Base-by-base conservation (phyloP, 2,329 filamentous ascomycete species). In the Diaporthe vaccinii region DNA sequence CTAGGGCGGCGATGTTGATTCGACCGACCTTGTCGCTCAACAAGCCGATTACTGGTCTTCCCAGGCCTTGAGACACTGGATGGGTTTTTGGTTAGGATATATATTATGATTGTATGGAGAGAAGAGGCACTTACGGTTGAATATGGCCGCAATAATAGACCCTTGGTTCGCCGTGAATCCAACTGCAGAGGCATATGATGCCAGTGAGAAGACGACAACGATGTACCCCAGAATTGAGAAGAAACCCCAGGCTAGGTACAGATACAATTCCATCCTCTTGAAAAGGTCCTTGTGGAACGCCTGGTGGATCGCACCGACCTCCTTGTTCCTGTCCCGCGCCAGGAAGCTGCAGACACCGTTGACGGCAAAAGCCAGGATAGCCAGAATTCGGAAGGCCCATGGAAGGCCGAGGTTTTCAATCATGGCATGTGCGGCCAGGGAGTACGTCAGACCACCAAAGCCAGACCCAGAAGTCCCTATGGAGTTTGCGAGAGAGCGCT, bases 221-320 rank as follows among this genome's bases (percentile, higher is more conserved):
- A 94, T 88, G 79, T 96, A 96, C 7, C 89, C 93, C 20, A 96
- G 84, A 84, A 96, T 91, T 76, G 89, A 92, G 77, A 96, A 91
- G 82, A 92, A 91, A 10, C 92, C 92, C 86, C 92, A 97, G 3
- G 84, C 86, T 51, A 94, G 82, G 17, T 94, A 86, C 2, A 95
- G 84, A 36, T 92, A 81, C 78, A 93, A 95, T 79, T 94, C 90
- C 0, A 85, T 80, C 5, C 89, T 86, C 77, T 85, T 89, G 81
- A 96, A 90, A 1, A 96, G 86, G 5, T 82, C 83, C 53, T 88
- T 84, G 79, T 94, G 91, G 79, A 96, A 95, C 2, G 92, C 89
- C 3, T 90, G 84, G 78, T 94, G 92, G 1, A 89, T 87, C n/a
- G 91, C 88, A 6, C 93, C 92, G 76, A 95, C 88, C 59, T 89